Evolutionary conservation across 176 grass and related monocot species (phyloP).

Genomic region (barley (Hordeum vulgare)): MorexV3_pseudomolecules_assembly NC_058524.1:519533252-519533751

Average conservation of each 20-base stretch:
- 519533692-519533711: conserved; percentile 25
- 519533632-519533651: conserved; percentile 78
- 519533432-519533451: conserved; percentile 8
- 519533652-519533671: conserved; percentile 49
- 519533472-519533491: conserved; percentile 7
- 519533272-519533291: conserved; percentile 29
- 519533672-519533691: conserved; percentile 42
- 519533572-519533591: conserved; percentile 92
- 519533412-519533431: conserved; percentile 13
- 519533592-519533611: conserved; percentile 18
- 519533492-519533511: conserved; percentile 37
- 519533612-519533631: conserved; percentile 54
- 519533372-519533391: conserved; percentile 43
- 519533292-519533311: conserved; percentile 32
- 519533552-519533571: conserved; percentile 89
- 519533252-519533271: conserved; percentile 31
- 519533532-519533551: conserved; percentile 77
- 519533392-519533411: conserved; percentile 22
- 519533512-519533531: conserved; percentile 79
- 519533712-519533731: conserved; percentile 85
- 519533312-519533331: conserved; percentile 42
- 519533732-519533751: conserved; percentile 80
- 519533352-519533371: conserved; percentile 21
- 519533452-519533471: not conserved
- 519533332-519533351: conserved; percentile 24